Evolutionary conservation across 768 basidiomycete species (phyloP), one percentile per base, ranked within the genome.

Genomic region (Trametopsis cervina): DNA sequence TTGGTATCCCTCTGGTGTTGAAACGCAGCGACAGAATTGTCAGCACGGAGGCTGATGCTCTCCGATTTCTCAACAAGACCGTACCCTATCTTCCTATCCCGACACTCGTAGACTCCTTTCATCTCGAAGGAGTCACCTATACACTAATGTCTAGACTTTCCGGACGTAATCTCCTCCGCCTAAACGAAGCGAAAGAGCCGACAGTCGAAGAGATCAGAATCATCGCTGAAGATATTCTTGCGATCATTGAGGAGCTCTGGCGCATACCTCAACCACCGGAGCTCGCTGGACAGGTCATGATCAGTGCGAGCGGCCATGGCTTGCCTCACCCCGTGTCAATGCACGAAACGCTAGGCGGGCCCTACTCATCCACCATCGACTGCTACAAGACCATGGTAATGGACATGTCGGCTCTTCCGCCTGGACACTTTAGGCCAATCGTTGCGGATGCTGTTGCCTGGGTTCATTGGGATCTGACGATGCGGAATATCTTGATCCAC

Each of bases 261-360:
- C 21, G 37, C 4, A 39, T 61, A 21, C 48, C 33, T 11, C 60
- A 60, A 38, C 57, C 59, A 12, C 13, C 46, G 4, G 40, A 23
- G 1, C 26, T 56, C 22, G 36, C 39, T 17, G 54, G 55, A 10
- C 44, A 50, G 38, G 57, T 60, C 13, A 60, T 61, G 59, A 37
- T 50, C 35, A 60, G 59, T 44, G 60, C 59, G 18, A 58, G 54
- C 36, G 57, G 57, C 2, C 57, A 61, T 37, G 57, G 59, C 39
- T 49, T 61, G 20, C 57, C 53, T 13, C 39, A 59, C 33, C 60
- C 60, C 25, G 37, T 36, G 15, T 21, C 42, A 6, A 40, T 54
- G 9, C 48, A 37, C 37, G 56, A 55, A 26, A n/a, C 15, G 17
- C 42, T 53, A 21, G 53, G 37, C 11, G 60, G 56, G 9, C 59